Evolutionary conservation across 257 asterid genomes (phyloP).

Genomic region (Nicotiana obtusifolia): DNA sequence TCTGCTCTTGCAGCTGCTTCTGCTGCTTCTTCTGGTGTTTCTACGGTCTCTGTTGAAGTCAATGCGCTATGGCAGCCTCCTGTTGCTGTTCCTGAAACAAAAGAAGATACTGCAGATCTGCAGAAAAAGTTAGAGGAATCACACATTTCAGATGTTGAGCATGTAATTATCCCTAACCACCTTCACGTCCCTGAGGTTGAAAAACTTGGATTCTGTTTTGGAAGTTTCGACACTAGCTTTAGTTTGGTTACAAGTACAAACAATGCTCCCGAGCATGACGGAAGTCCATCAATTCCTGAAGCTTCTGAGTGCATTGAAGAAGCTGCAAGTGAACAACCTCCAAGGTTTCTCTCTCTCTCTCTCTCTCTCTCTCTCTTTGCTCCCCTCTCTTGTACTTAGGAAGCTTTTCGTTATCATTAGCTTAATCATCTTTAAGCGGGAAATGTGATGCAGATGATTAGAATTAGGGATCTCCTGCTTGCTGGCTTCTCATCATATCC

Average conservation of each 20-base stretch:
- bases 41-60: slow-evolving; percentile 35
- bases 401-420: no score
- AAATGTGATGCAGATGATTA: no score
- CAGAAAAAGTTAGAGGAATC: slow-evolving; percentile 57
- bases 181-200: slow-evolving; percentile 80
- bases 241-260: slow-evolving; percentile 43
- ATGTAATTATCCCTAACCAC: slow-evolving; percentile 79
- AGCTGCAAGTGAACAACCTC: slow-evolving; percentile 44
- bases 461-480: no score
- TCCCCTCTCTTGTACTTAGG: neutral
- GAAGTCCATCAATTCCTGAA: slow-evolving; percentile 41
- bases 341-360: slow-evolving; percentile 45
- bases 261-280: slow-evolving; percentile 34
- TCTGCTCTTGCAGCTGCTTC: slow-evolving; percentile 29
- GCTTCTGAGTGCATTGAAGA: slow-evolving; percentile 54
- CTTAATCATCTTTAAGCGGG: no score
- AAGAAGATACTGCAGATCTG: slow-evolving; percentile 51
- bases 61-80: slow-evolving; percentile 31
- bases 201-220: slow-evolving; percentile 88
- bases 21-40: slow-evolving; percentile 42
- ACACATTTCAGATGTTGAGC: slow-evolving; percentile 54
- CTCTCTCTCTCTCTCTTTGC: slow-evolving; percentile 2
- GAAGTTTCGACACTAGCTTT: slow-evolving; percentile 79
- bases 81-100: slow-evolving; percentile 30
- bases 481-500: no score